A percentile compares a stretch with the other conserved stretches of the same genome.
Conservation (phyloP, 305 asterid species). For the Rubia tinctorum region DNA sequence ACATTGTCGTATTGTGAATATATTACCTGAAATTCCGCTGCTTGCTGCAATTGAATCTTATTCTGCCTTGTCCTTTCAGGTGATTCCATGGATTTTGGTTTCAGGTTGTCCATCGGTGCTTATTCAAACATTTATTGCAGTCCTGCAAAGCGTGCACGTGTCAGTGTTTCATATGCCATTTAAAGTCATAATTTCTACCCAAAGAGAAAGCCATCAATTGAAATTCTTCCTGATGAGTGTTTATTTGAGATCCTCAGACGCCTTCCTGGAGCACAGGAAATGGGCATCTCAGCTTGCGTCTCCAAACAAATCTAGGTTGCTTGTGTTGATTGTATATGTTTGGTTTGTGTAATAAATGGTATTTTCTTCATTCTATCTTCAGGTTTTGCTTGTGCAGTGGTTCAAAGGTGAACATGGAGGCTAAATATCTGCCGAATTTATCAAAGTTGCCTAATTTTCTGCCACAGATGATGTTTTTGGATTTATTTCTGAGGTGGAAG, state of each 20-base stretch:
- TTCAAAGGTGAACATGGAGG: slow-evolving; percentile 57
- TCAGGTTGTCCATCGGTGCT: slow-evolving; percentile 51
- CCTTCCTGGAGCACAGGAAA: slow-evolving; percentile 61
- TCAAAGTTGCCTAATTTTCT: slow-evolving; percentile 49
- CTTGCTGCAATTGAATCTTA: neutral
- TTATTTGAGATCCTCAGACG: slow-evolving; percentile 74
- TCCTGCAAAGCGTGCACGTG: slow-evolving; percentile 64
- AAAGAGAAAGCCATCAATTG: slow-evolving; percentile 56
- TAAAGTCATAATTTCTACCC: slow-evolving; percentile 22
- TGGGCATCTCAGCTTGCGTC: slow-evolving; percentile 70
- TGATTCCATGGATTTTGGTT: slow-evolving; percentile 64
- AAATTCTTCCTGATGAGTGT: slow-evolving; percentile 81
- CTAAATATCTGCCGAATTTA: slow-evolving; percentile 27
- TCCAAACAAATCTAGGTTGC: slow-evolving; percentile 39
- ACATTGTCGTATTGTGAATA: neutral
- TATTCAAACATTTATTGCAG: slow-evolving; percentile 65
- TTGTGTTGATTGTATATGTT: slow-evolving; percentile 6
- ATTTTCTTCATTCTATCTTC: slow-evolving; percentile 22
- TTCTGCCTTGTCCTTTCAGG: slow-evolving; percentile 45
- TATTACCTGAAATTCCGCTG: neutral
- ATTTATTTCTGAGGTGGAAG: slow-evolving; percentile 34
- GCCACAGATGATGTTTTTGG: slow-evolving; percentile 38
- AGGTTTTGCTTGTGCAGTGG: slow-evolving; percentile 54
- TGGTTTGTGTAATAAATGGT: neutral
- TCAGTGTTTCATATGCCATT: slow-evolving; percentile 44